Percentiles rank a stretch among this genome's conserved stretches.
Evolutionary conservation across 768 basidiomycete genomes (phyloP).

Genomic region (Podaxis sp.): DNA sequence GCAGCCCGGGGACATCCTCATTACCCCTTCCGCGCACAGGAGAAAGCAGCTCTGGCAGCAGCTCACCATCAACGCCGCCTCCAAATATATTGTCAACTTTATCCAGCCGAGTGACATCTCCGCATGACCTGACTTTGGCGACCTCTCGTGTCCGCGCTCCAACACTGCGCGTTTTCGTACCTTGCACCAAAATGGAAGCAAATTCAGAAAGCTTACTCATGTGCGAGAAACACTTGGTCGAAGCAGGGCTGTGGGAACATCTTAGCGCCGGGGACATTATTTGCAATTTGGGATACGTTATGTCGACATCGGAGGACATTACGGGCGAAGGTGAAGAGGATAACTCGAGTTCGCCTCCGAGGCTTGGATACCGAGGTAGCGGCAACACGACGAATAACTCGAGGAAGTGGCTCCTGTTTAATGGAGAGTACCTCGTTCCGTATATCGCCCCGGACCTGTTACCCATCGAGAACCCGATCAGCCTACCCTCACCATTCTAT

Average conservation of each 20-base stretch:
- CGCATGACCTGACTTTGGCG: constrained; percentile 62
- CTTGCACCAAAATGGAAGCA: constrained; percentile 52
- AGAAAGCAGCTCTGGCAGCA: constrained; percentile 16
- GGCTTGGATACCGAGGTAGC: not conserved
- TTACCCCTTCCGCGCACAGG: constrained; percentile 3
- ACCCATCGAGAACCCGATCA: constrained; percentile 51
- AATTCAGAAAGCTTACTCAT: constrained; percentile 38
- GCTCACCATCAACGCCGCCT: constrained; percentile 14
- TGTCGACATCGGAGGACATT: constrained; percentile 31
- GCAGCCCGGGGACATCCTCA: constrained; percentile 10
- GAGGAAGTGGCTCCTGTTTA: constrained; percentile 69
- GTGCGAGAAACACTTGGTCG: constrained; percentile 69
- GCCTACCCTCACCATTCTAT: constrained; percentile 72
- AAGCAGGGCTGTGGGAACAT: constrained; percentile 65
- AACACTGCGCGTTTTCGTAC: constrained; percentile 69
- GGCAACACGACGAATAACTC: constrained; percentile 10
- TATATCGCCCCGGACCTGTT: constrained; percentile 55
- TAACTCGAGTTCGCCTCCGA: not conserved
- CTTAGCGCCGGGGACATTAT: constrained; percentile 76
- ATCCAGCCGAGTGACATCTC: constrained; percentile 27
- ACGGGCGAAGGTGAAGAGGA: constrained; percentile 7
- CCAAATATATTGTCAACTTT: constrained; percentile 5
- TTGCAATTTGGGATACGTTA: constrained; percentile 78
- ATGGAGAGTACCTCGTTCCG: constrained; percentile 57
- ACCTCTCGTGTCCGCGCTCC: constrained; percentile 65